These are phyloP conservation scores for Suillus occidentalis DNA, from an alignment of 768 basidiomycete species.

Conservation along the genomic window DNA sequence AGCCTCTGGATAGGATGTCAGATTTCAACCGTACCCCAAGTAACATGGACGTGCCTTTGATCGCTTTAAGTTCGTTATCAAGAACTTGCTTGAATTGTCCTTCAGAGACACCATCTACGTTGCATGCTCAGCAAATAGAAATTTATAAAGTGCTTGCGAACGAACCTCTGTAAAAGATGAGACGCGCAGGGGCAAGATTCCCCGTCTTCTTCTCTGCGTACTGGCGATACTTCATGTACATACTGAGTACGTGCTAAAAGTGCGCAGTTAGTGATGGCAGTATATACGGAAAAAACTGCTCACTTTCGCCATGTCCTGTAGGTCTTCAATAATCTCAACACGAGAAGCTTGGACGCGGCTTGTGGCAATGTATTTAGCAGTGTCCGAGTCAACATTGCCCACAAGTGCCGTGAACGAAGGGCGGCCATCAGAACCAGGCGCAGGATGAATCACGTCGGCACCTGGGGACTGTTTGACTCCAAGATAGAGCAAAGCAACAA, in stretches of 20 bases:
- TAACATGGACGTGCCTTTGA: conserved; percentile 47
- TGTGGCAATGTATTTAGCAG: conserved; percentile 67
- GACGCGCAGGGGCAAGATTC: conserved; percentile 55
- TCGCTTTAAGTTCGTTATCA: conserved; percentile 57
- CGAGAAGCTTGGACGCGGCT: conserved; percentile 66
- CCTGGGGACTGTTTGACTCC: conserved; percentile 38
- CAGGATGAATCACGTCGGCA: conserved; percentile 83
- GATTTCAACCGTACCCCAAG: background rate
- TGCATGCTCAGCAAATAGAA: conserved; percentile 8
- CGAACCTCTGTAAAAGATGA: conserved; percentile 77
- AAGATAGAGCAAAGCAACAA: conserved; percentile 5
- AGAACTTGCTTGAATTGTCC: conserved; percentile 51
- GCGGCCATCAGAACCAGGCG: conserved; percentile 73
- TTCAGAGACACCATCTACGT: conserved; percentile 54
- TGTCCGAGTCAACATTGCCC: conserved; percentile 74
- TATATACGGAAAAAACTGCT: background rate
- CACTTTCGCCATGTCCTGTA: conserved; percentile 65
- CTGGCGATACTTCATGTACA: conserved; percentile 60
- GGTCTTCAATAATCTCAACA: conserved; percentile 75
- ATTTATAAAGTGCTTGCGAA: background rate
- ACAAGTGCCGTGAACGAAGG: conserved; percentile 84
- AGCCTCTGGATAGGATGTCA: conserved; percentile 46
- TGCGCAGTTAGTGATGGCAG: conserved; percentile 14
- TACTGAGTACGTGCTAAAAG: conserved; percentile 49
- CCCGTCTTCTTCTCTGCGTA: conserved; percentile 49